phyloP scores from a whole-genome alignment of 1,139 yeast genomes.

The Kodamaea suecica region DNA sequence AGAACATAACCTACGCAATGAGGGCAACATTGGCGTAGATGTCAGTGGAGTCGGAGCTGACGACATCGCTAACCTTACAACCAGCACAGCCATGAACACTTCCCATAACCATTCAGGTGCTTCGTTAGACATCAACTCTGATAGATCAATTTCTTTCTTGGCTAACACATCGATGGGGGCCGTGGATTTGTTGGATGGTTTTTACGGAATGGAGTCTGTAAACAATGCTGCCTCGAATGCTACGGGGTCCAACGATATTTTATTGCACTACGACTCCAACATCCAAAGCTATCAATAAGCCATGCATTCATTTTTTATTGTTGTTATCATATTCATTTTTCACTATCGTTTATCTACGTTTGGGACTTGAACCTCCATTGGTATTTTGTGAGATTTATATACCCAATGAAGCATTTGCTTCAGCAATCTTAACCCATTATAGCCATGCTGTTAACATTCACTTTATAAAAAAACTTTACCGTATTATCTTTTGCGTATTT shows the following conservation, averaged over 20 bases:
- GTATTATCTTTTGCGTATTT: no score
- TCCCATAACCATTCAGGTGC: neutral
- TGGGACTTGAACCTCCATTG: no score
- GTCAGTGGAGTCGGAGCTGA: slow-evolving; percentile 1
- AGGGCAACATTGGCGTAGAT: neutral
- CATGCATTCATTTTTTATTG: neutral
- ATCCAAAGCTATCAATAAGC: neutral
- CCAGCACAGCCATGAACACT: neutral
- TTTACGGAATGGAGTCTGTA: slow-evolving; percentile 15
- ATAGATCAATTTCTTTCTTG: neutral
- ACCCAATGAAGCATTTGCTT: no score
- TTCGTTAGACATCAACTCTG: neutral
- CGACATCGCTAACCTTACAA: slow-evolving; percentile 1
- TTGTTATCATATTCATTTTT: no score
- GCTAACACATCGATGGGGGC: slow-evolving; percentile 9
- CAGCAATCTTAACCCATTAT: no score
- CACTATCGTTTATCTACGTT: no score
- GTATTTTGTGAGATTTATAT: no score
- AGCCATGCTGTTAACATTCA: no score
- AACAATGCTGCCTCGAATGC: slow-evolving; percentile 3
- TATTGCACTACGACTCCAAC: slow-evolving; percentile 10
- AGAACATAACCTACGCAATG: no score
- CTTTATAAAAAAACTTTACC: no score
- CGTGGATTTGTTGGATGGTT: slow-evolving; percentile 31
- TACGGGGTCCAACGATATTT: slow-evolving; percentile 4